Evolutionary conservation across 2,329 filamentous ascomycete genomes (phyloP), one percentile per base, ranked within the genome.

Genomic region (Cercospora sp.): DNA sequence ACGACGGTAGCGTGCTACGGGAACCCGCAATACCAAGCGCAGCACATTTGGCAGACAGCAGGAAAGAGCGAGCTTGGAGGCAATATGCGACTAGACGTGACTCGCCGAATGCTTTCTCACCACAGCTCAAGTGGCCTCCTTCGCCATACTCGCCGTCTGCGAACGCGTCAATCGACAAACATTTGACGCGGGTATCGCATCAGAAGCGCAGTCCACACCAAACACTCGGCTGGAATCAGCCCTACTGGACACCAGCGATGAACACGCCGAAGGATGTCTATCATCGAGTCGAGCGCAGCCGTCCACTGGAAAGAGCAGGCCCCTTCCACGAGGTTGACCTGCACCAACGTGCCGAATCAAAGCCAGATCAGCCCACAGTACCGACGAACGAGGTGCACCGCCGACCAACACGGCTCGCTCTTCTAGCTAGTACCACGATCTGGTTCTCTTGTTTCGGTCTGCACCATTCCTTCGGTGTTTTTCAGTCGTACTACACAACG

Each of bases 401-500:
- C 45, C 18, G 26, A 23, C 5, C 20, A 5, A 26, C 9, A 26
- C 18, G 45, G 20, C 26, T 26, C 16, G 4, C 3, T 2, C 20
- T 31, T 8, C 53, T 58, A 7, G 53, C 53, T 20, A 9, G 26
- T 28, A 33, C 13, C 26, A 30, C 26, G 26, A 58, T 58, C 53
- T 58, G 26, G 20, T 58, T 58, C 28, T n/a, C 26, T 28, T 58
- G 53, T 28, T 20, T 58, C 20, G 53, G 53, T 12, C 30, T 58
- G 53, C n/a, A 58, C 26, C 53, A 58, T 26, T n/a, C 53, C 23
- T 30, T 9, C 16, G 53, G 53, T 26, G 53, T 58, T 2, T 31
- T 58, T 9, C 53, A 58, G 53, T 36, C 62, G 5, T 57, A 39
- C 31, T 64, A 64, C 51, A 28, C 18, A 18, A 45, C n/a, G 45